Percentiles rank a stretch among this genome's conserved stretches.
Conservation (phyloP, 176 grass and related monocot species). For the Zoysia pacifica region DNA sequence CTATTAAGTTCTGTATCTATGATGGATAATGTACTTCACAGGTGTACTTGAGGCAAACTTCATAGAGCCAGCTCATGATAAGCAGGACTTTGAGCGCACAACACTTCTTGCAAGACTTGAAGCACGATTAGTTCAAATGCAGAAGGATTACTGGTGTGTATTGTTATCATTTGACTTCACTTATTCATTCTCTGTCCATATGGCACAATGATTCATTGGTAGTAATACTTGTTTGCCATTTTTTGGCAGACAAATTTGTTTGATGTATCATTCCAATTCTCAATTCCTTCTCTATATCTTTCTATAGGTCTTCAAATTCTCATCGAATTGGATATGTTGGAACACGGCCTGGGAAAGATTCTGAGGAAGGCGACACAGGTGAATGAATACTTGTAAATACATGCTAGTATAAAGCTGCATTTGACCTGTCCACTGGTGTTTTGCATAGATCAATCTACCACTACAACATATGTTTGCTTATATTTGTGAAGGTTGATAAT, state of each 20-base stretch:
- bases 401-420: not conserved
- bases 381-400: conserved; percentile 9
- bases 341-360: conserved; percentile 33
- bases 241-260: conserved; percentile 6
- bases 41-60: conserved; percentile 97
- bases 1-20: conserved; percentile 2
- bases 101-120: conserved; percentile 94
- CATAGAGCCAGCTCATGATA: conserved; percentile 98
- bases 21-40: conserved; percentile 43
- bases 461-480: not conserved
- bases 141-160: conserved; percentile 89
- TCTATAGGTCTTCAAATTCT: conserved; percentile 70
- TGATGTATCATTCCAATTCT: conserved; percentile 13
- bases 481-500: not conserved
- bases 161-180: conserved; percentile 18
- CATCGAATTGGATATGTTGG: conserved; percentile 84
- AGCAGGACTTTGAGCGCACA: conserved; percentile 95
- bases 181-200: conserved; percentile 1
- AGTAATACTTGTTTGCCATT: conserved; percentile 4
- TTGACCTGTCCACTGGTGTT: conserved; percentile 1
- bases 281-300: not conserved
- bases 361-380: conserved; percentile 53
- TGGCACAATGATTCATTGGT: not conserved
- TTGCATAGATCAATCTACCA: not conserved
- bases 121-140: conserved; percentile 79